Base-by-base conservation (phyloP, 768 basidiomycete genomes). In the Lepiota subincarnata region DNA sequence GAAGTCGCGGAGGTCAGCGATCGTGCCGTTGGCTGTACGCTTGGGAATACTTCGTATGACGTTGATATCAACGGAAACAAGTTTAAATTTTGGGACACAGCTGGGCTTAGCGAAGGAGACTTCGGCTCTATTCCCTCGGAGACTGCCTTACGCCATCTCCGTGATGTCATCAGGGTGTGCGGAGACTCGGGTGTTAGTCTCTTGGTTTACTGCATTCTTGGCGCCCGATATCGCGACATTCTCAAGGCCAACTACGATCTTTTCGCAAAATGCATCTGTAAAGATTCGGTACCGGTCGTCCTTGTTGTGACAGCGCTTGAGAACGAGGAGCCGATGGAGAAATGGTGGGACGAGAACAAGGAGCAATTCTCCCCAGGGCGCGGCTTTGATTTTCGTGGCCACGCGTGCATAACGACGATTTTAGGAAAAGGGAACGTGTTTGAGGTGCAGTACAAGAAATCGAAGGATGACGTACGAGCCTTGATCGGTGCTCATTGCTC, bases 31-130 rank as follows among this genome's bases (percentile, higher is more conserved):
- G 70, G 71, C 3, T 71, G 66, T 57, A 75, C 74, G 18, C 70
- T 70, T 42, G 47, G 59, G 11, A 64, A 67, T 49, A 47, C 49
- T 41, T 55, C 60, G 6, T 66, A 70, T 63, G 53, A 60, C 34
- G 57, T 70, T 24, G 46, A 51, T 3, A 57, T 73, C 47, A 48
- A 55, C 16, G 67, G 57, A 34, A 55, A 43, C 37, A 35, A 22
- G 0, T 73, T 62, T 55, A 59, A 60, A 19, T 49, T 73, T 28
- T 67, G 71, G 64, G 73, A 75, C 49, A 75, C 73, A 4, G 62
- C 66, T 10, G 73, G 74, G 7, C 68, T 75, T 8, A 65, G 72
- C 47, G 75, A 76, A 52, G 73, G 61, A 8, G 56, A 59, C 1
- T 48, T 16, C 3, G 66, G 66, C 10, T 50, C 56, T 0, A 59